Base-by-base conservation (phyloP, 2,329 filamentous ascomycete genomes). In the Aspergillus spinulosporus region DNA sequence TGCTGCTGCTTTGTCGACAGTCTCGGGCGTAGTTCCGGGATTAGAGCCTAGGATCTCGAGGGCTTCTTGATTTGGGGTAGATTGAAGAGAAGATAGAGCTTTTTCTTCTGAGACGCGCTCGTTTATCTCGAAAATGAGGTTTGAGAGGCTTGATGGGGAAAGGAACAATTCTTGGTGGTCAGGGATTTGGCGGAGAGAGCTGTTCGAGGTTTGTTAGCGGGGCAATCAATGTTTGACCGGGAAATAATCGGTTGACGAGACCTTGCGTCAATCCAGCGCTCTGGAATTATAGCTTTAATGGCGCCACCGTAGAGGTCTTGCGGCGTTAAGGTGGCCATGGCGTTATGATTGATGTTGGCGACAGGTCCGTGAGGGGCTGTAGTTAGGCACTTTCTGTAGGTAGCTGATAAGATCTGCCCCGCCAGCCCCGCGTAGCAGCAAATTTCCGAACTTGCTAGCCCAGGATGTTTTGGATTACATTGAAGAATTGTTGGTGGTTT, bases 151-250 rank as follows among this genome's bases (percentile, higher is more conserved):
- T 60, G 88, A 82, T 62, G 84, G 82, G 71, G 95, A 91, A 68
- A 97, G 87, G 77, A 87, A 96, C 64, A 97, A 88, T 79, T 97
- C 93, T 78, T 97, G 92, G 73, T 95, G 89, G 59, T 74, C 69
- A 42, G 74, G 73, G 51, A 76, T 66, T 67, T 76, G 65, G 57
- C 71, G 71, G 49, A 74, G 63, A 51, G 64, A 60, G 57, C 71
- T 74, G 57, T 56, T 40, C 29, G 50, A 9, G 1, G n/a, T 6
- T 14, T 62, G 60, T 63, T 54, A 52, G 40, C 37, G 9, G 44
- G 8, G 49, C 5, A 42, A 21, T 21, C 21, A 21, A 21, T 21
- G 21, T 21, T 21, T 21, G 21, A 21, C 21, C 21, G 21, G 21
- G 21, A 21, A 21, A 21, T 21, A 21, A 21, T 21, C 21, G 21